These are phyloP conservation scores for Nemania serpens DNA, from an alignment of 2,329 filamentous ascomycete genomes.

Conservation along the genomic window DNA sequence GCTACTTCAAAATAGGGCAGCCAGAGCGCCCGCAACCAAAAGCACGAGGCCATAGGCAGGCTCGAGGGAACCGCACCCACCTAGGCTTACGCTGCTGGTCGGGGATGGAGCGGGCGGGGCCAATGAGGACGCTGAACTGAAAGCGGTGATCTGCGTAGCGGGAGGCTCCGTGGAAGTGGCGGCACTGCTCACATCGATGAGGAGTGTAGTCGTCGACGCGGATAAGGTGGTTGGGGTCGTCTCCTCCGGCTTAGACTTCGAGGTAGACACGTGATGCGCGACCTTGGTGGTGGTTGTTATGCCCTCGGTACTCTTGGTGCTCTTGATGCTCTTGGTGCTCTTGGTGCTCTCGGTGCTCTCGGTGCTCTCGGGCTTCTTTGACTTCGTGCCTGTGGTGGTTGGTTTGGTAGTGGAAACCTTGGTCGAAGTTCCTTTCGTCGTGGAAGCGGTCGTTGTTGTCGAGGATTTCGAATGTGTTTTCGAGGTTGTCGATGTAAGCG, in stretches of 20 bases:
- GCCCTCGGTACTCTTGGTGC: conserved; percentile 6
- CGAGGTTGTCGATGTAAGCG: conserved; percentile 37
- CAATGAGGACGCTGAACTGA: conserved; percentile 1
- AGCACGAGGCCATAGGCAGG: conserved; percentile 15
- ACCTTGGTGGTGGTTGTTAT: conserved; percentile 2
- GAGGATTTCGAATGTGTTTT: neutral
- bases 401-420: conserved; percentile 6
- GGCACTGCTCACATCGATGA: neutral
- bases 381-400: conserved; percentile 3
- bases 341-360: conserved; percentile 10
- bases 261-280: neutral
- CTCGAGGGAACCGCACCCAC: conserved; percentile 6
- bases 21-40: conserved; percentile 21
- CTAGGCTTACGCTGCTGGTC: conserved; percentile 1
- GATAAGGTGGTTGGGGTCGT: conserved; percentile 3
- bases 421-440: conserved; percentile 18
- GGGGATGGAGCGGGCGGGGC: conserved; percentile 4
- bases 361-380: conserved; percentile 12
- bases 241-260: conserved; percentile 1
- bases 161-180: neutral
- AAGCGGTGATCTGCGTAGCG: neutral
- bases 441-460: conserved; percentile 17
- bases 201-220: conserved; percentile 3
- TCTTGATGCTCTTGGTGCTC: conserved; percentile 6
- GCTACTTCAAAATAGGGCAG: conserved; percentile 11